Base-by-base conservation (phyloP, 352 stramenopile species). In the Discostella stelligera region DNA sequence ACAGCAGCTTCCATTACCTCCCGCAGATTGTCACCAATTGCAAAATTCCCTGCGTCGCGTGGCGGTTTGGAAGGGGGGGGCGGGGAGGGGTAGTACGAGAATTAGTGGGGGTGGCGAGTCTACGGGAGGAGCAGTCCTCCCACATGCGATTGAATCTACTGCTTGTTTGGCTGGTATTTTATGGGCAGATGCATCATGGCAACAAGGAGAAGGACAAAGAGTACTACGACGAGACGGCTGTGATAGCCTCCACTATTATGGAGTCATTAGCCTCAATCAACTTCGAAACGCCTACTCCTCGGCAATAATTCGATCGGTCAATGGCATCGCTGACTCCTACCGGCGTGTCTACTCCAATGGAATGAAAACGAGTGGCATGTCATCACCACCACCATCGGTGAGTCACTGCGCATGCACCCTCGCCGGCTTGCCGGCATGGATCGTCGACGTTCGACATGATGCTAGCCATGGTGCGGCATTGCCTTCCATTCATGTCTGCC, bases 381-480 rank as follows among this genome's bases (percentile, higher is more conserved):
- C 3, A 3, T 9, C 9, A 9, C 32, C 32, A 41, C 32, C 32
- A 41, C 32, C 32, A 41, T 85, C 74, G 25, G 79, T 92, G 16
- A 75, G 80, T 10, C 66, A 77, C n/a, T 71, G 85, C 53, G 32
- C 32, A 41, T 96, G 94, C 59, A 86, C 94, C 46, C 88, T 94
- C 39, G 94, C 97, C 18, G 95, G 95, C 62, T 94, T 98, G 50
- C 95, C 95, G 27, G 79, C 94, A 9, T 98, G 95, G 95, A 89
- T 98, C 66, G 95, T 98, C 25, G 94, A 97, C 61, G 71, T 97
- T 72, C 91, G 95, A 25, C 95, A 98, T 74, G 94, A 97, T 66
- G 94, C 94, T 21, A 96, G 94, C 16, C 95, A 98, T 76, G 97
- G 97, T 82, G 18, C 23, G 5, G 90, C 96, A 58, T 77, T 98